Evolutionary conservation across 1,284 basidiomycete genomes (phyloP).

Genomic region (Boletus smithii): DNA sequence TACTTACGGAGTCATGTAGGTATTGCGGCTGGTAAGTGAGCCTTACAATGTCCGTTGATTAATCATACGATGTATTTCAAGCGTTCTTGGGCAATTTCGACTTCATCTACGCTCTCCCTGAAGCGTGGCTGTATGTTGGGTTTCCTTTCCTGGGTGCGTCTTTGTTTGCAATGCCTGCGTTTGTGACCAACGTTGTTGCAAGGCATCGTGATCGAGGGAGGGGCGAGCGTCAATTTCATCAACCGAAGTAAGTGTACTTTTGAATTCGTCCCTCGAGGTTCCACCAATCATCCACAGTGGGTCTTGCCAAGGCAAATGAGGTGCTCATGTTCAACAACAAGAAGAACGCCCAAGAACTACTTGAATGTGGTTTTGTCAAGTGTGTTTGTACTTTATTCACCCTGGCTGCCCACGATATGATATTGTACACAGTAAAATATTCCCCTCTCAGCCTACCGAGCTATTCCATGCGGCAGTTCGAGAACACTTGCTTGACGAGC

Average conservation of each 20-base stretch:
- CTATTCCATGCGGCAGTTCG: conserved; percentile 55
- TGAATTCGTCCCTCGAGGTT: not conserved
- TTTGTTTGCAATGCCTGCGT: not conserved
- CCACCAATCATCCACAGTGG: conserved; percentile 44
- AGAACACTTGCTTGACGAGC: conserved; percentile 45
- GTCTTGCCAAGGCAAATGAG: conserved; percentile 63
- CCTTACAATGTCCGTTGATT: not conserved
- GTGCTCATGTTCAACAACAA: conserved; percentile 67
- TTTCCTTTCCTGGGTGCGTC: conserved; percentile 66
- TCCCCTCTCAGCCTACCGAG: conserved; percentile 49
- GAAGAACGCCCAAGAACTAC: conserved; percentile 55
- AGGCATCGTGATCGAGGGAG: conserved; percentile 65
- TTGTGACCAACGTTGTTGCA: conserved; percentile 2
- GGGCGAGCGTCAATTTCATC: conserved; percentile 64
- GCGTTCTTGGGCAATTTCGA: conserved; percentile 71
- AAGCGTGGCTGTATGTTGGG: conserved; percentile 59
- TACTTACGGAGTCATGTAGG: conserved; percentile 37
- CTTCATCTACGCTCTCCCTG: conserved; percentile 66
- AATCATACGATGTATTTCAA: conserved; percentile 23
- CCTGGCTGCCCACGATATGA: conserved; percentile 1
- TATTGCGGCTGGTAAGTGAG: conserved; percentile 56
- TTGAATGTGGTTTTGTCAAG: conserved; percentile 65
- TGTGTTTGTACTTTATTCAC: conserved; percentile 30
- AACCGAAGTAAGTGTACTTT: conserved; percentile 48
- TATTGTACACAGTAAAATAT: conserved; percentile 49